Evolutionary conservation across 2,329 filamentous ascomycete genomes (phyloP).

Genomic region (Xylaria sp.): DNA sequence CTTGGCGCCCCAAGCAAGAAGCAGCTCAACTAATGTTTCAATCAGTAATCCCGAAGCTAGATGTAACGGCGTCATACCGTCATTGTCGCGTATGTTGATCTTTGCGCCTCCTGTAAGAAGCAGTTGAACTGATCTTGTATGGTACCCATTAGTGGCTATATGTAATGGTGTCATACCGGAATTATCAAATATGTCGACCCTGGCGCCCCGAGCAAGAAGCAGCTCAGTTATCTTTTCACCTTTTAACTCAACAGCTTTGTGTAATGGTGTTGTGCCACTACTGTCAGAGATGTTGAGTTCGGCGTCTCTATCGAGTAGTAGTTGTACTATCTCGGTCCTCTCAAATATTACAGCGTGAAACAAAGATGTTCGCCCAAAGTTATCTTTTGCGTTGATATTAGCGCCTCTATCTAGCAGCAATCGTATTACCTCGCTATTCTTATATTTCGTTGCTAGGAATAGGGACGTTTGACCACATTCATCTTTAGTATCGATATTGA

Average conservation of each 20-base stretch:
- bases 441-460: not conserved
- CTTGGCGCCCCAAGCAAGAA: not conserved
- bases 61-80: not conserved
- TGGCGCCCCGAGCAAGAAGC: constrained; percentile 33
- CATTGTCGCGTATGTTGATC: not conserved
- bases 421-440: not conserved
- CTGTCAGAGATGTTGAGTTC: not conserved
- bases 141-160: not conserved
- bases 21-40: not conserved
- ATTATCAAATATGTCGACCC: not conserved
- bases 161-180: not conserved
- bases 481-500: too few species aligned
- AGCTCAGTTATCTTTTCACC: not conserved
- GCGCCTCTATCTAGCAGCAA: constrained; percentile 2
- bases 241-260: not conserved
- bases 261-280: not conserved
- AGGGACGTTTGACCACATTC: constrained; percentile 7
- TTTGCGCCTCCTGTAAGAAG: not conserved
- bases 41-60: not conserved
- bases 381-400: not conserved
- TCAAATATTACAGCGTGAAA: not conserved
- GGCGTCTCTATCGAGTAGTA: constrained; percentile 19
- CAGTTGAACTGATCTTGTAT: not conserved
- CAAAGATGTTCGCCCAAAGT: not conserved
- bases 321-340: not conserved